phyloP scores from a whole-genome alignment of 192 early-diverging fungal genomes.

The Coemansia sp. region DNA sequence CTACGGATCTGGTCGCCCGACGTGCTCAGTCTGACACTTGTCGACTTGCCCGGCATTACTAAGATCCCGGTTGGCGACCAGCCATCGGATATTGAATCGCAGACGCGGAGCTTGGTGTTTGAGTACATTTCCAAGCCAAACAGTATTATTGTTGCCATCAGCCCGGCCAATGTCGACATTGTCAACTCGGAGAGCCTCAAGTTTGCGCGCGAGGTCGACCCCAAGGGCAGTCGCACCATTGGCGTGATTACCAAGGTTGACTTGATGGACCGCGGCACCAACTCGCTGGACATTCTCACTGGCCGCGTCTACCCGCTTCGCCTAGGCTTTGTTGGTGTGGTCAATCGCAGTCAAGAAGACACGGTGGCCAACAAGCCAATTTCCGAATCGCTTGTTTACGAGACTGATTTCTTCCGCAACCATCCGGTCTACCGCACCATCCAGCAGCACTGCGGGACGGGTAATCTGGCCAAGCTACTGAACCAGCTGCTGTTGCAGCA shows the following conservation, averaged over 20 bases:
- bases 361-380: constrained; percentile 71
- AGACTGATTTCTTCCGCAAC: constrained; percentile 65
- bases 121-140: constrained; percentile 82
- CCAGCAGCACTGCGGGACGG: constrained; percentile 69
- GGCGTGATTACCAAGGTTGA: constrained; percentile 82
- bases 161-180: constrained; percentile 77
- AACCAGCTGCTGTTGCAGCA: constrained; percentile 77
- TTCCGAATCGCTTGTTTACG: constrained; percentile 62
- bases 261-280: constrained; percentile 82
- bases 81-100: constrained; percentile 77
- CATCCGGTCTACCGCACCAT: constrained; percentile 73
- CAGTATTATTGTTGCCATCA: constrained; percentile 80
- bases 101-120: constrained; percentile 70
- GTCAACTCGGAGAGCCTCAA: constrained; percentile 84
- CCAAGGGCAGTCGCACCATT: constrained; percentile 72
- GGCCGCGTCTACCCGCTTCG: constrained; percentile 75
- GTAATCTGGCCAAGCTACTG: constrained; percentile 63
- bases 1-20: constrained; percentile 72
- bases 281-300: constrained; percentile 74
- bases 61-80: constrained; percentile 77
- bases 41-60: constrained; percentile 80
- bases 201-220: constrained; percentile 80
- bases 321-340: constrained; percentile 77
- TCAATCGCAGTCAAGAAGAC: constrained; percentile 82
- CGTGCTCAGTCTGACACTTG: constrained; percentile 76